Conservation (phyloP, 1,139 yeast genomes). For the Scheffersomyces quercinus region DNA sequence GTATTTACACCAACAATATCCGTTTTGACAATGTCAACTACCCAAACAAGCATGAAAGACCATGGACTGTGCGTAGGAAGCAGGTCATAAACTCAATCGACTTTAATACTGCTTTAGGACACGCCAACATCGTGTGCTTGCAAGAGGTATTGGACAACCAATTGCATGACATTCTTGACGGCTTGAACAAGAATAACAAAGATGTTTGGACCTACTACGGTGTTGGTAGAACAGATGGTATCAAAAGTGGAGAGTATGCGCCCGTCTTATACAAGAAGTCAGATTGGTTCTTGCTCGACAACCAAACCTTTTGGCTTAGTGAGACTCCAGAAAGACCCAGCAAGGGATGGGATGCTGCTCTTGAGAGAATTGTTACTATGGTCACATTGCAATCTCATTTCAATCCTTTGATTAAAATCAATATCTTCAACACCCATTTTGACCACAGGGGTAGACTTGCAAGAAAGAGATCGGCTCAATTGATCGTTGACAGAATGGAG, state of each 20-base stretch:
- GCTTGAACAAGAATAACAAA: conserved; percentile 18
- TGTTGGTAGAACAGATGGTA: conserved; percentile 50
- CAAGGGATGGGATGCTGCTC: conserved; percentile 27
- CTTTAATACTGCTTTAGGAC: conserved; percentile 26
- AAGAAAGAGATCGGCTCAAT: conserved; percentile 43
- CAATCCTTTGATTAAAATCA: conserved; percentile 20
- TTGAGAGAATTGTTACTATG: conserved; percentile 22
- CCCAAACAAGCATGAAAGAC: conserved; percentile 35
- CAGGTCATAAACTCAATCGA: conserved; percentile 41
- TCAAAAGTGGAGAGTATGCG: conserved; percentile 43
- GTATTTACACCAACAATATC: conserved; percentile 56
- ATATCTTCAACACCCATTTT: conserved; percentile 58
- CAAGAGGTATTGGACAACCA: conserved; percentile 60
- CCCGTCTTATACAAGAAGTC: conserved; percentile 40
- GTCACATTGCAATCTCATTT: conserved; percentile 14
- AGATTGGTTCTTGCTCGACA: conserved; percentile 38
- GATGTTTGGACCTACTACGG: conserved; percentile 45
- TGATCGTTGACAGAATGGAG: conserved; percentile 44
- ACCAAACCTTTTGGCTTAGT: conserved; percentile 44
- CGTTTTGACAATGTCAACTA: conserved; percentile 41
- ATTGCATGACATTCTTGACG: conserved; percentile 43
- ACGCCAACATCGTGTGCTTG: conserved; percentile 45
- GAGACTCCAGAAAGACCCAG: conserved; percentile 50
- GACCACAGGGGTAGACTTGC: conserved; percentile 56
- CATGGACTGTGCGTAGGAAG: conserved; percentile 44